A percentile compares a stretch with the other conserved stretches of the same genome.
phyloP scores from a whole-genome alignment of 2,329 filamentous ascomycete genomes.

The Fusarium guadeloupense region DNA sequence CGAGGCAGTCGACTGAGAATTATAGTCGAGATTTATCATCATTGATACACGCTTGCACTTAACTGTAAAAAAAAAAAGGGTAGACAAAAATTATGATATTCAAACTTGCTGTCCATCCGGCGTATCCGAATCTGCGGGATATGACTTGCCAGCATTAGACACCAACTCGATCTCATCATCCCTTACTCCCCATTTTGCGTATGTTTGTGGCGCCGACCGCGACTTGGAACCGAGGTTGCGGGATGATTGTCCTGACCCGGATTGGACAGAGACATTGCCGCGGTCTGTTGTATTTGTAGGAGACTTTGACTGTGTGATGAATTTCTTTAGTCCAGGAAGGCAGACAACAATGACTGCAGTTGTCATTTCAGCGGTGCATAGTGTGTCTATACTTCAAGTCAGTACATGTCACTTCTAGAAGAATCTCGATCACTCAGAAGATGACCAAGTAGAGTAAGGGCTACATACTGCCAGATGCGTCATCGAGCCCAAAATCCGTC shows the following conservation, averaged over 20 bases:
- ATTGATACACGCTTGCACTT: no score
- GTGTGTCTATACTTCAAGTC: background rate
- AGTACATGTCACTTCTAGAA: background rate
- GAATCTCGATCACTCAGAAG: no score
- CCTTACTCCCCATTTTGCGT: slow-evolving; percentile 13
- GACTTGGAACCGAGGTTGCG: background rate
- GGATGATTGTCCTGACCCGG: background rate
- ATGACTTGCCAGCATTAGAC: background rate
- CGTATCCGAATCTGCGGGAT: background rate
- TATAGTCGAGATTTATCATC: no score
- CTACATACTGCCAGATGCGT: slow-evolving; percentile 3
- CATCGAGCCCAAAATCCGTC: background rate
- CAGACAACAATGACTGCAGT: slow-evolving; percentile 11
- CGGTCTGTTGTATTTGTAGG: background rate
- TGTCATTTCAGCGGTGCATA: slow-evolving; percentile 14
- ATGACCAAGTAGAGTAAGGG: no score
- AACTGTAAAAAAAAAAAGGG: background rate
- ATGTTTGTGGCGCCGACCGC: background rate
- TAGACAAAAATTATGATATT: background rate
- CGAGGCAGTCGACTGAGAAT: no score
- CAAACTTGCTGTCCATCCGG: background rate
- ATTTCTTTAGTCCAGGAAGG: slow-evolving; percentile 7
- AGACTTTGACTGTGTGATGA: background rate
- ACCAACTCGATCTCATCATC: slow-evolving; percentile 15
- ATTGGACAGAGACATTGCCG: background rate